Base-by-base conservation (phyloP, 2,329 filamentous ascomycete genomes). In the Lasiodiplodia theobromae region DNA sequence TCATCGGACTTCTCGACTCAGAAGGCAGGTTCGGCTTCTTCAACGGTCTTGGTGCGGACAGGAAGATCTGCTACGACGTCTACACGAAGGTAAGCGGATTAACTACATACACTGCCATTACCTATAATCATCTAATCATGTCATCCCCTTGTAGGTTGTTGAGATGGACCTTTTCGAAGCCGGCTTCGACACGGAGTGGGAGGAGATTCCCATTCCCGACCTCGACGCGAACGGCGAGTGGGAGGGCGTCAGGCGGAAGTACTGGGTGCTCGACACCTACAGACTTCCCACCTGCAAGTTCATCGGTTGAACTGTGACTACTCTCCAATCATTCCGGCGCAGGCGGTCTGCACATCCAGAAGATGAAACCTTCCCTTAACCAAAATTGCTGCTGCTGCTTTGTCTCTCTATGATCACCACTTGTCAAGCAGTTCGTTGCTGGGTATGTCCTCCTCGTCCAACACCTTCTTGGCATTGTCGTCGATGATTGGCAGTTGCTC, bases 31-130 rank as follows among this genome's bases (percentile, higher is more conserved):
- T 88, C 78, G 86, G 88, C 38, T 90, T 89, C 80, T 90, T 90
- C 77, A 89, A 90, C 72, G 88, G 96, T 0, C 88, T 98, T 69
- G 96, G 96, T 0, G 96, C 96, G 2, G 96, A 99, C 81, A 86
- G 96, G 56, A 90, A 91, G 78, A 90, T 98, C 70, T 97, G 93
- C 80, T 98, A 98, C 80, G 96, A 98, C 81, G 94, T 99, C 28
- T 98, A 98, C 81, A 92, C 91, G 66, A 93, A 92, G 78, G 93
- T 79, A 70, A 16, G 52, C 58, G 18, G 5, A 49, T 63, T 60
- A 31, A 60, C 40, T 62, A 62, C 28, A 23, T 66, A 40, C 18
- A 54, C 34, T 66, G 11, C 40, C 56, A 66, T 47, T 66, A 68
- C 34, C 47, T 34, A 60, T 60, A 31, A 40, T 52, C 44, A 53